A percentile compares a stretch with the other conserved stretches of the same genome.
phyloP scores from a whole-genome alignment of 345 rosid genomes.

The Xanthoceras sorbifolium region DNA sequence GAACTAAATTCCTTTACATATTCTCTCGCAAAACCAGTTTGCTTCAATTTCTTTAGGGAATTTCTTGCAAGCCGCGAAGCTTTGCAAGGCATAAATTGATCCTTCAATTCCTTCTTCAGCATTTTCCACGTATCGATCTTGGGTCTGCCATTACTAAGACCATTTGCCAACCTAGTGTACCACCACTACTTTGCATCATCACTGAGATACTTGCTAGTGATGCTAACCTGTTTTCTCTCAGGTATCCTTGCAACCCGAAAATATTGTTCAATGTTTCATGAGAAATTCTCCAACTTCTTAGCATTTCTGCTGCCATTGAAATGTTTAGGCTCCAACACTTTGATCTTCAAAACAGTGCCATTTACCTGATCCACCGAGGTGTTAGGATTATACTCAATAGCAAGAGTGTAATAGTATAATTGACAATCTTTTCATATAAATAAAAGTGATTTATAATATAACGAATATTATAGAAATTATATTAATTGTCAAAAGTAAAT shows the following conservation, averaged over 20 bases:
- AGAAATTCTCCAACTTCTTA: not conserved
- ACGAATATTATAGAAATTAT: too few relatives aligned
- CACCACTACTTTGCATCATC: not conserved
- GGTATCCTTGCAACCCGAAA: not conserved
- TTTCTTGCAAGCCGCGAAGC: not conserved
- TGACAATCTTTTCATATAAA: too few relatives aligned
- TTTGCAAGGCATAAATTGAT: not conserved
- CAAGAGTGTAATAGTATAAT: too few relatives aligned
- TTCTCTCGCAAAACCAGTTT: too few relatives aligned
- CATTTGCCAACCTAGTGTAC: not conserved
- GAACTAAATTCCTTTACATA: too few relatives aligned
- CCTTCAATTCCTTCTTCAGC: not conserved
- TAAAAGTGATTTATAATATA: too few relatives aligned
- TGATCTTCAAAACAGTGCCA: not conserved
- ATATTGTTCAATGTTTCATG: not conserved
- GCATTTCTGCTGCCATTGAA: not conserved
- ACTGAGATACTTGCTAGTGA: not conserved
- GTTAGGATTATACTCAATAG: too few relatives aligned
- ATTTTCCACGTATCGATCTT: not conserved
- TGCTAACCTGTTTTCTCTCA: not conserved
- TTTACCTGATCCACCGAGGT: too few relatives aligned
- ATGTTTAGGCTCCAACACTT: not conserved
- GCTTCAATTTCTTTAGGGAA: not conserved
- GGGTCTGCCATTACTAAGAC: not conserved
- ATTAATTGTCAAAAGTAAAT: too few relatives aligned